These are phyloP conservation scores for Schizopora paradoxa DNA, from an alignment of 1,284 basidiomycete genomes.

Conservation along the genomic window DNA sequence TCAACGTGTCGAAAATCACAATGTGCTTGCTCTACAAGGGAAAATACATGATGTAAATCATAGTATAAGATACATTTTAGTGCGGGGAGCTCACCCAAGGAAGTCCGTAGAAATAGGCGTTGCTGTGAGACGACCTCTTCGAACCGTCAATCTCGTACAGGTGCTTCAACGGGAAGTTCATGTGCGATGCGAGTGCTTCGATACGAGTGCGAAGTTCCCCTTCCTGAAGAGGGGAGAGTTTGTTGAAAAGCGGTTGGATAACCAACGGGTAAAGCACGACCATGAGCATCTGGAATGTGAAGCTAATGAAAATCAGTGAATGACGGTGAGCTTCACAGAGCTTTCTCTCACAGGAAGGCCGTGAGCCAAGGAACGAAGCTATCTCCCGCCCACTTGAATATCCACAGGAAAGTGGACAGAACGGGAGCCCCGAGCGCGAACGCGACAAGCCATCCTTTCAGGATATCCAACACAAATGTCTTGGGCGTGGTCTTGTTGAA, in stretches of 20 bases:
- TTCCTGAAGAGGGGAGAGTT: conserved; percentile 77
- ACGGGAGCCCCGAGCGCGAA: conserved; percentile 83
- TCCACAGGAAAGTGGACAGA: conserved; percentile 79
- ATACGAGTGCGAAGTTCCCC: conserved; percentile 74
- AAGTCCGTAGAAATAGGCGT: conserved; percentile 93
- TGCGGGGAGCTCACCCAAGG: conserved; percentile 63
- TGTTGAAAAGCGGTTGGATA: conserved; percentile 97
- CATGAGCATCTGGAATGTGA: conserved; percentile 80
- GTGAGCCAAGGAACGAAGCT: conserved; percentile 87
- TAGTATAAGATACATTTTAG: background rate
- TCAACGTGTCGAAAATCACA: conserved; percentile 95
- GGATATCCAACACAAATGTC: conserved; percentile 72
- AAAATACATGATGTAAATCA: background rate
- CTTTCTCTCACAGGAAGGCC: conserved; percentile 74
- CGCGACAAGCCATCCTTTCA: conserved; percentile 77
- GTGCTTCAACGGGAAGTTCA: conserved; percentile 92
- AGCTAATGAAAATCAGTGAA: conserved; percentile 44
- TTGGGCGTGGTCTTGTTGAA: conserved; percentile 90
- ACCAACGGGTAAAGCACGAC: conserved; percentile 84
- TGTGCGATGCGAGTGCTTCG: conserved; percentile 68
- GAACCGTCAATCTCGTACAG: conserved; percentile 97
- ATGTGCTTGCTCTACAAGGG: conserved; percentile 74
- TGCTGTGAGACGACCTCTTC: conserved; percentile 91
- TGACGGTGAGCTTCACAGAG: background rate
- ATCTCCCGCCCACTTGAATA: conserved; percentile 92